Evolutionary conservation across 345 rosid genomes (phyloP).

Genomic region (Pelargonium nanum): DNA sequence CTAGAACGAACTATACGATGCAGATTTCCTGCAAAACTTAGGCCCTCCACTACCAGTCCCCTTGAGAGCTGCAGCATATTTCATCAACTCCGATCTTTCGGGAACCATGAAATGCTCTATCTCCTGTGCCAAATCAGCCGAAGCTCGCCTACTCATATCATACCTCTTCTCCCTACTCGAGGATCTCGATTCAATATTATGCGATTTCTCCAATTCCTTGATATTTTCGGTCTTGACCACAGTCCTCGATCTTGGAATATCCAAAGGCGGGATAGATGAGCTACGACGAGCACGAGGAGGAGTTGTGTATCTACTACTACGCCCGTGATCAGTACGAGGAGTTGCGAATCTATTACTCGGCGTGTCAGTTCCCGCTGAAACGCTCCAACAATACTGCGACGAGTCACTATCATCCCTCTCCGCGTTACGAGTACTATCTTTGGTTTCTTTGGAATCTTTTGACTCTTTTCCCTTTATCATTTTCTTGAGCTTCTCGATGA

Average conservation of each 20-base stretch:
- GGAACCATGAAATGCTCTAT: constrained; percentile 1
- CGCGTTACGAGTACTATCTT: too few relatives aligned
- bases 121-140: not conserved
- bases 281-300: not conserved
- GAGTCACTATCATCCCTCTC: constrained; percentile 28
- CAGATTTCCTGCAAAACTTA: constrained; percentile 31
- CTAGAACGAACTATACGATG: constrained; percentile 25
- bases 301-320: constrained; percentile 17
- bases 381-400: constrained; percentile 11
- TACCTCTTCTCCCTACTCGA: constrained; percentile 12
- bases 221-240: not conserved
- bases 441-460: too few relatives aligned
- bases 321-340: too few relatives aligned
- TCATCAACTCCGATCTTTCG: constrained; percentile 39
- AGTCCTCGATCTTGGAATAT: constrained; percentile 29
- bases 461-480: constrained; percentile 52
- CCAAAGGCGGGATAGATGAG: constrained; percentile 3
- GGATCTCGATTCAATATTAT: constrained; percentile 25
- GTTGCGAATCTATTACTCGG: constrained; percentile 17
- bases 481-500: constrained; percentile 51
- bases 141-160: not conserved
- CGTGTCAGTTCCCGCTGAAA: constrained; percentile 19
- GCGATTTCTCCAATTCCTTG: not conserved
- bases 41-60: constrained; percentile 21
- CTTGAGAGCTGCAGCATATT: constrained; percentile 49